Conservation (phyloP, 768 basidiomycete genomes). For the Lactarius hengduanensis region DNA sequence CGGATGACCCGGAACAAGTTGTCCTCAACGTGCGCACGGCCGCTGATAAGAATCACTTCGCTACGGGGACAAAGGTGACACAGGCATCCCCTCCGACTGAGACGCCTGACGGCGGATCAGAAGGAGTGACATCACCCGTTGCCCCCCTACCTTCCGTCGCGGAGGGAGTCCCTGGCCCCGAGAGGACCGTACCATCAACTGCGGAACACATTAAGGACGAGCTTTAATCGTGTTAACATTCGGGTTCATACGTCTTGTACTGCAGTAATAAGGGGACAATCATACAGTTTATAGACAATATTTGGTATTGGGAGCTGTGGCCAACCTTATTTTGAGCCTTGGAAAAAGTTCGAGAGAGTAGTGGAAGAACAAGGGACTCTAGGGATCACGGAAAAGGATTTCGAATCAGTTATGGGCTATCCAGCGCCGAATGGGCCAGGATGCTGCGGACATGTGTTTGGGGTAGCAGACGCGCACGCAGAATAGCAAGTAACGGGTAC, state of each 20-base stretch:
- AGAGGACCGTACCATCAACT: background rate
- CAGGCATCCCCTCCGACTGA: background rate
- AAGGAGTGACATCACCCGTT: background rate
- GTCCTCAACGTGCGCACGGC: slow-evolving; percentile 28
- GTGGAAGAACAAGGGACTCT: background rate
- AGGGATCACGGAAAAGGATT: background rate
- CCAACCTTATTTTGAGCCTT: slow-evolving; percentile 14
- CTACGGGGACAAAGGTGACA: slow-evolving; percentile 5
- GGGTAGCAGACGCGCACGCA: slow-evolving; percentile 31
- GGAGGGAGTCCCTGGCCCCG: background rate
- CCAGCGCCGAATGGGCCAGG: slow-evolving; percentile 1
- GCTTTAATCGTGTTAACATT: slow-evolving; percentile 18
- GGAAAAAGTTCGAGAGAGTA: slow-evolving; percentile 7
- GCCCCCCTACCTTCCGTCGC: background rate
- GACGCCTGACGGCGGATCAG: background rate
- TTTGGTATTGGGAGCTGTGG: slow-evolving; percentile 22
- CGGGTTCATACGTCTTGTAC: background rate
- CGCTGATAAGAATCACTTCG: slow-evolving; percentile 21
- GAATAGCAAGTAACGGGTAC: slow-evolving; percentile 22
- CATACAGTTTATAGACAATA: slow-evolving; percentile 18
- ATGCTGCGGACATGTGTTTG: slow-evolving; percentile 23
- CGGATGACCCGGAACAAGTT: slow-evolving; percentile 32
- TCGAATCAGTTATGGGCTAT: background rate
- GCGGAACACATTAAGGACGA: slow-evolving; percentile 23
- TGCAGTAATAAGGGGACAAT: background rate